Conservation (phyloP, 768 basidiomycete species). For the Hericium rajendrae region DNA sequence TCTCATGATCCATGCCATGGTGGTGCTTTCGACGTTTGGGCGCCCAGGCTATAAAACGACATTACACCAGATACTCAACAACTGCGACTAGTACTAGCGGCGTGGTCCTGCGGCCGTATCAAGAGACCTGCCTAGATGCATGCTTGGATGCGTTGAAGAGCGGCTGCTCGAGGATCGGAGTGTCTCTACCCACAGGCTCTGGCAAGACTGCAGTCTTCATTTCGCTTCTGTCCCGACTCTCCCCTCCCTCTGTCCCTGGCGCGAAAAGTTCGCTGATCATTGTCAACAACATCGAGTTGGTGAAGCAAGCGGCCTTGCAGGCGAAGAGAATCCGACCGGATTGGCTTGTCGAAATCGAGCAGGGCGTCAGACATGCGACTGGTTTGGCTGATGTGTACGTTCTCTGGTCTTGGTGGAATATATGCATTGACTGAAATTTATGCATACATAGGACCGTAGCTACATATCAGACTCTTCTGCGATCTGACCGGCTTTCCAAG, state of each 20-base stretch:
- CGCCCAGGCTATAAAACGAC: background rate
- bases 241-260: constrained; percentile 26
- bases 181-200: constrained; percentile 78
- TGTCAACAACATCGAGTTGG: constrained; percentile 86
- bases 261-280: constrained; percentile 66
- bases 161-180: constrained; percentile 70
- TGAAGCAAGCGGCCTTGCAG: constrained; percentile 74
- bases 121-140: constrained; percentile 68
- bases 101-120: constrained; percentile 72
- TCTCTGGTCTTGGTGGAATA: background rate
- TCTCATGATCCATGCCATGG: background rate
- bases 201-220: constrained; percentile 92
- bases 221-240: constrained; percentile 60
- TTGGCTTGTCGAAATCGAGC: constrained; percentile 87
- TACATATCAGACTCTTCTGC: constrained; percentile 79
- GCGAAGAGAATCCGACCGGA: constrained; percentile 56
- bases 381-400: constrained; percentile 76
- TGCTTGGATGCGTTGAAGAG: constrained; percentile 61
- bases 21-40: background rate
- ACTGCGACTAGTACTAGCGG: constrained; percentile 4
- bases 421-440: background rate
- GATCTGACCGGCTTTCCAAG: constrained; percentile 54
- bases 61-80: background rate
- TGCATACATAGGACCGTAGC: constrained; percentile 58
- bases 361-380: constrained; percentile 68